A percentile compares a stretch with the other conserved stretches of the same genome.
These are phyloP conservation scores for Emericellopsis atlantica DNA, from an alignment of 2,329 filamentous ascomycete species.

Conservation along the genomic window DNA sequence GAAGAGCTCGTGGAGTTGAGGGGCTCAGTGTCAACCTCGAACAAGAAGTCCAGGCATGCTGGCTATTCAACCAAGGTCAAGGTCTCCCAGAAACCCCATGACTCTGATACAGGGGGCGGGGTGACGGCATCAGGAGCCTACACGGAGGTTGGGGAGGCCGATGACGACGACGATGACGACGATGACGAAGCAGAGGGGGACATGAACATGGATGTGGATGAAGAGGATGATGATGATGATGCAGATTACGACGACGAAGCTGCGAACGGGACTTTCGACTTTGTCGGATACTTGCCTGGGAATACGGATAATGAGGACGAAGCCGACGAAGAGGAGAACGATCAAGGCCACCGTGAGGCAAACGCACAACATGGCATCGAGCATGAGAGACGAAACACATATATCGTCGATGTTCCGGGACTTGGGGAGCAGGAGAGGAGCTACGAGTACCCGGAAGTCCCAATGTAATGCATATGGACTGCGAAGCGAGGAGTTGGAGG, in stretches of 20 bases:
- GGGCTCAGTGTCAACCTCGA: slow-evolving; percentile 20
- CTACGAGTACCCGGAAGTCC: neutral
- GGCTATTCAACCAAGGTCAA: slow-evolving; percentile 14
- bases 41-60: slow-evolving; percentile 14
- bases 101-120: slow-evolving; percentile 1
- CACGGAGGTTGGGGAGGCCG: slow-evolving; percentile 10
- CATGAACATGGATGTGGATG: neutral
- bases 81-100: slow-evolving; percentile 5
- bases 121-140: slow-evolving; percentile 8
- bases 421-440: slow-evolving; percentile 2
- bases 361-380: too few species aligned
- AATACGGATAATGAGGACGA: slow-evolving; percentile 1
- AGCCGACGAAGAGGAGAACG: slow-evolving; percentile 2
- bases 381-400: too few species aligned
- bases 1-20: slow-evolving; percentile 20
- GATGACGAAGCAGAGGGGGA: slow-evolving; percentile 6
- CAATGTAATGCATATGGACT: neutral
- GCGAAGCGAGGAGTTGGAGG: too few species aligned
- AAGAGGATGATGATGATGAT: slow-evolving; percentile 10
- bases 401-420: too few species aligned
- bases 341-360: neutral
- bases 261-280: neutral
- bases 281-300: neutral
- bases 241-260: slow-evolving; percentile 3
- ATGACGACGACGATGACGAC: slow-evolving; percentile 13